Evolutionary conservation across 2,329 filamentous ascomycete genomes (phyloP).

Genomic region (Coleophoma eucalyptorum): DNA sequence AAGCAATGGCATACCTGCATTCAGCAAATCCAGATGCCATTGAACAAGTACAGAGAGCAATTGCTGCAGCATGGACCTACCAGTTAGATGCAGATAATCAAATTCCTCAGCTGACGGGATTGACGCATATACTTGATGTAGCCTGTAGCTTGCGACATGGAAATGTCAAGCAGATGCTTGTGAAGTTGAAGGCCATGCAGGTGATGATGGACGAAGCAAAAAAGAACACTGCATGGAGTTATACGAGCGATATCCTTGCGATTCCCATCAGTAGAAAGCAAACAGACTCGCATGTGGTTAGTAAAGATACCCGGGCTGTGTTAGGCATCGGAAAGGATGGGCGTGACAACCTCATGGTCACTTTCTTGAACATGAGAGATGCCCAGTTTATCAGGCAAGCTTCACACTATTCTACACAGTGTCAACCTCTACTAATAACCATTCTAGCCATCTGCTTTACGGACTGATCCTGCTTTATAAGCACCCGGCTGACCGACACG

Average conservation of each 20-base stretch:
- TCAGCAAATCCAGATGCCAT: constrained; percentile 60
- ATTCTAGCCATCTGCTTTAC: constrained; percentile 21
- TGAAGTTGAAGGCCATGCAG: constrained; percentile 62
- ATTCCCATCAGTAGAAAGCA: constrained; percentile 52
- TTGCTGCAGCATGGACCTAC: constrained; percentile 69
- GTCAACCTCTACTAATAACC: background rate
- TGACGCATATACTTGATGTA: constrained; percentile 67
- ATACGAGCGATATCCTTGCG: constrained; percentile 39
- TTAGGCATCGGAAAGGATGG: constrained; percentile 42
- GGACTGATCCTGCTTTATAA: constrained; percentile 30
- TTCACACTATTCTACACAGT: background rate
- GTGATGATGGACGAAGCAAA: constrained; percentile 54
- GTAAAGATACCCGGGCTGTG: constrained; percentile 52
- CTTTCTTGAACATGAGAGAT: constrained; percentile 58
- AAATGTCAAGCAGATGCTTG: constrained; percentile 47
- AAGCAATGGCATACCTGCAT: constrained; percentile 66
- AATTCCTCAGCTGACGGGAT: constrained; percentile 62
- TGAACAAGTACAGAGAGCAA: constrained; percentile 67
- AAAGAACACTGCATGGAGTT: constrained; percentile 24
- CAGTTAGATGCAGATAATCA: constrained; percentile 62
- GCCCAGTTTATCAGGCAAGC: constrained; percentile 33
- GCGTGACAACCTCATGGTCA: constrained; percentile 54
- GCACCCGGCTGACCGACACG: constrained; percentile 49
- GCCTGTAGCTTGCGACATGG: constrained; percentile 65
- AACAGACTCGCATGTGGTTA: constrained; percentile 46